Evolutionary conservation across 2,329 filamentous ascomycete genomes (phyloP), one percentile per base, ranked within the genome.

Genomic region (Trichoderma sp.): DNA sequence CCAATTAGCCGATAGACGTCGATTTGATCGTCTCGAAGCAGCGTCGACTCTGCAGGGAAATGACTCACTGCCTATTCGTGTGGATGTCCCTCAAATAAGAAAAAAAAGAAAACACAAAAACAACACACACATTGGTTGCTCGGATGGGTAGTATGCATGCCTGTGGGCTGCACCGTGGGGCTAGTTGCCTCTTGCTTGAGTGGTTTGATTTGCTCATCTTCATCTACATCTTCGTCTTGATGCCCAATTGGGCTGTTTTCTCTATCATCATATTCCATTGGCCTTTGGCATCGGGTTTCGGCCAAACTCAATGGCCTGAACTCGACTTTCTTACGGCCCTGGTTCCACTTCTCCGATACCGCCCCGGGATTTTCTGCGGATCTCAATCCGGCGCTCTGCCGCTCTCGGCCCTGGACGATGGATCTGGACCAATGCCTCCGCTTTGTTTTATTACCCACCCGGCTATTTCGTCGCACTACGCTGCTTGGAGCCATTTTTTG

Each of bases 1-100:
- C 83, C 83, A 65, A 82, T 85, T 73, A 73, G 77, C 64, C 81
- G 81, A 76, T 82, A 80, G 77, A 66, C n/a, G 38, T 9, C 14
- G 18, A 27, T 9, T 24, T 69, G 35, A 21, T 38, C 64, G 31
- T 56, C 35, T 16, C 16, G 18, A 56, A 21, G 24, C 16, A 29
- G 9, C 24, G 11, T 60, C 21, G 50, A 60, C 24, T 16, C 33
- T 38, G 24, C 50, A 27, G 50, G 50, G 24, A 21, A 12, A 18
- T 64, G 69, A 62, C 59, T 64, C 38, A 29, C 33, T 12, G 16
- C 21, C 35, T n/a, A 12, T 14, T n/a, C 31, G 18, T 9, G 4
- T 21, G 29, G 18, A 11, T 33, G 59, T 12, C 59, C 2, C 5
- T 33, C n/a, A 5, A 33, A 18, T 12, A 31, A 18, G 0, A 9